These are phyloP conservation scores for Bruguiera hainesii DNA, from an alignment of 441 rosid species.

Conservation along the genomic window DNA sequence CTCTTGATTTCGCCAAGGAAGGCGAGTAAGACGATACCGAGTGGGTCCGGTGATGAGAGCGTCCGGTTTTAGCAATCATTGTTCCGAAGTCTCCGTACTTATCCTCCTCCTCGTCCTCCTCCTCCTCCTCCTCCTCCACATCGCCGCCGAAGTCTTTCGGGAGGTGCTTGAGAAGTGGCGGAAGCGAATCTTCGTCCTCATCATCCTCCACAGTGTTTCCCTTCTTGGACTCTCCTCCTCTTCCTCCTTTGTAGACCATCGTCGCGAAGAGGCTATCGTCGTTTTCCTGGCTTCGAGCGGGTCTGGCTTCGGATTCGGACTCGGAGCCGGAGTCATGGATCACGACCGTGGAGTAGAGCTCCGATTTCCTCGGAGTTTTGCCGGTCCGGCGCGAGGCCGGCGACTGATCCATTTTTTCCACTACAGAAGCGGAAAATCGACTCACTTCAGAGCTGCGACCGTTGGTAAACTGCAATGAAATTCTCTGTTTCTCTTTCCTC, in stretches of 20 bases:
- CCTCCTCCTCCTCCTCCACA: slow-evolving; percentile 40
- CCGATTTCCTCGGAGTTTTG: slow-evolving; percentile 45
- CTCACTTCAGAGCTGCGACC: too few relatives aligned
- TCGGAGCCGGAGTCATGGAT: slow-evolving; percentile 52
- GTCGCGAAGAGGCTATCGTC: slow-evolving; percentile 54
- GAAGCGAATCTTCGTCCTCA: slow-evolving; percentile 61
- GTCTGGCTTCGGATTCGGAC: slow-evolving; percentile 30
- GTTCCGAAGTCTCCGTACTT: slow-evolving; percentile 61
- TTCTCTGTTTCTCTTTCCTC: too few relatives aligned
- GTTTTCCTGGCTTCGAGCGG: neutral
- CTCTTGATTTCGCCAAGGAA: slow-evolving; percentile 9
- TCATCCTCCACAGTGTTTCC: slow-evolving; percentile 41
- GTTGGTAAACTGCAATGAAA: too few relatives aligned
- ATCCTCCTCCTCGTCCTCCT: slow-evolving; percentile 29
- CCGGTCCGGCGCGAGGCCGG: slow-evolving; percentile 46
- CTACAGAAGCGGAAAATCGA: too few relatives aligned
- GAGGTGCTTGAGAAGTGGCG: slow-evolving; percentile 79
- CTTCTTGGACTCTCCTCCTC: slow-evolving; percentile 8
- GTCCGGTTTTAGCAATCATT: slow-evolving; percentile 66
- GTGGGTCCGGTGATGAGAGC: slow-evolving; percentile 21
- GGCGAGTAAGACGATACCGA: slow-evolving; percentile 33
- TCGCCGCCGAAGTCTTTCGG: slow-evolving; percentile 86
- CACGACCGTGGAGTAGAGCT: slow-evolving; percentile 61
- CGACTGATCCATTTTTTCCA: slow-evolving; percentile 52
- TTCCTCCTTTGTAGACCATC: slow-evolving; percentile 49